Conservation (phyloP, 352 stramenopile genomes). For the Elongisporangium senticosum region DNA sequence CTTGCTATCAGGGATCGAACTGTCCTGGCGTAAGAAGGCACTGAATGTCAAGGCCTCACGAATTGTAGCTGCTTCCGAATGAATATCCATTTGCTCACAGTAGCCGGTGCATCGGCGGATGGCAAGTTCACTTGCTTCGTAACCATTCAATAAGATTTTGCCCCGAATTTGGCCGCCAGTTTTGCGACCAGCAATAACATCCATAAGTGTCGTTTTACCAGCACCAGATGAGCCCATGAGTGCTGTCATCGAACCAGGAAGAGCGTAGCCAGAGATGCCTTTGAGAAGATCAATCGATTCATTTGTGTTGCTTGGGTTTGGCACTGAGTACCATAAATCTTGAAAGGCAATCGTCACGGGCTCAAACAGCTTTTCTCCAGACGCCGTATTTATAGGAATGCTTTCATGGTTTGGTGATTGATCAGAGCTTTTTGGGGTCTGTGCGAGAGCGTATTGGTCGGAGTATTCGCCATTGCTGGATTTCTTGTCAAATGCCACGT, state of each 20-base stretch:
- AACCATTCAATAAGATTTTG: constrained; percentile 43
- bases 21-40: constrained; percentile 53
- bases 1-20: constrained; percentile 6
- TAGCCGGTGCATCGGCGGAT: constrained; percentile 23
- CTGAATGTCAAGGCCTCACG: constrained; percentile 83
- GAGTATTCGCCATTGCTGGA: not conserved
- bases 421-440: constrained; percentile 9
- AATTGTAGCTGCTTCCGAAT: constrained; percentile 67
- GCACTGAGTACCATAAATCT: constrained; percentile 33
- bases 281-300: constrained; percentile 62
- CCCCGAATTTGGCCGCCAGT: constrained; percentile 61
- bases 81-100: constrained; percentile 20
- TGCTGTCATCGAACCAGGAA: constrained; percentile 37
- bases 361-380: constrained; percentile 14
- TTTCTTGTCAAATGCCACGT: constrained; percentile 5
- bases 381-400: constrained; percentile 7
- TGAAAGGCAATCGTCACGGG: constrained; percentile 25
- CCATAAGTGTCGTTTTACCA: constrained; percentile 90
- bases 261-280: constrained; percentile 30
- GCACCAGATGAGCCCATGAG: constrained; percentile 53
- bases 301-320: constrained; percentile 21
- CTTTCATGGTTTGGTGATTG: not conserved
- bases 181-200: constrained; percentile 91
- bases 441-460: constrained; percentile 7
- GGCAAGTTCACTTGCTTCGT: constrained; percentile 21